A percentile compares a stretch with the other conserved stretches of the same genome.
Evolutionary conservation across 768 basidiomycete genomes (phyloP).

Genomic region (Inosperma sp.): DNA sequence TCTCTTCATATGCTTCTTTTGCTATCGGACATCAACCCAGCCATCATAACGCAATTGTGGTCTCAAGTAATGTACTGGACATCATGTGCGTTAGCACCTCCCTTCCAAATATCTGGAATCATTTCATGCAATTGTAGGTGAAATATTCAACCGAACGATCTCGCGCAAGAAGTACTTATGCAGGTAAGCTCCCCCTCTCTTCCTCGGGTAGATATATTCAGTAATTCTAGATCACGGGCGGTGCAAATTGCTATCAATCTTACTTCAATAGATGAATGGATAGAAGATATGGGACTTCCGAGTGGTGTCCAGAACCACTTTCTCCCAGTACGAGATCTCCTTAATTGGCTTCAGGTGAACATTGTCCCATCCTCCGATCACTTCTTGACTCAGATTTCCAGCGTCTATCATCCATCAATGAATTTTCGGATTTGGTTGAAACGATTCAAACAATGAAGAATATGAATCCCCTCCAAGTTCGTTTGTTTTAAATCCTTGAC

Average conservation of each 20-base stretch:
- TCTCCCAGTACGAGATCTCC: slow-evolving; percentile 74
- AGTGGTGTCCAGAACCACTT: slow-evolving; percentile 77
- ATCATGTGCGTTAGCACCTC: slow-evolving; percentile 56
- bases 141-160: slow-evolving; percentile 78
- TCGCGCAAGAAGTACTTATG: slow-evolving; percentile 95
- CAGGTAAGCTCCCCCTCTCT: slow-evolving; percentile 42
- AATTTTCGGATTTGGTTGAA: slow-evolving; percentile 83
- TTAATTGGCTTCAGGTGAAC: slow-evolving; percentile 78
- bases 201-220: background rate
- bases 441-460: slow-evolving; percentile 84
- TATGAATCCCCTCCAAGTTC: slow-evolving; percentile 88
- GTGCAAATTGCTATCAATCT: slow-evolving; percentile 88
- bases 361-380: background rate
- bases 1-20: slow-evolving; percentile 80
- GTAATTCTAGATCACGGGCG: slow-evolving; percentile 61
- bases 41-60: slow-evolving; percentile 84
- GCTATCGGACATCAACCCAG: slow-evolving; percentile 87
- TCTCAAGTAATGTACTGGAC: slow-evolving; percentile 99
- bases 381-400: slow-evolving; percentile 28
- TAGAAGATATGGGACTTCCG: slow-evolving; percentile 75
- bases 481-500: background rate
- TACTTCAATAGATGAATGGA: slow-evolving; percentile 86
- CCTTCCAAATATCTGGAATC: background rate
- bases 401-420: slow-evolving; percentile 81
- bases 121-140: slow-evolving; percentile 44